phyloP scores from a whole-genome alignment of 805 yeast species.

The Komagataella pastoris region DNA sequence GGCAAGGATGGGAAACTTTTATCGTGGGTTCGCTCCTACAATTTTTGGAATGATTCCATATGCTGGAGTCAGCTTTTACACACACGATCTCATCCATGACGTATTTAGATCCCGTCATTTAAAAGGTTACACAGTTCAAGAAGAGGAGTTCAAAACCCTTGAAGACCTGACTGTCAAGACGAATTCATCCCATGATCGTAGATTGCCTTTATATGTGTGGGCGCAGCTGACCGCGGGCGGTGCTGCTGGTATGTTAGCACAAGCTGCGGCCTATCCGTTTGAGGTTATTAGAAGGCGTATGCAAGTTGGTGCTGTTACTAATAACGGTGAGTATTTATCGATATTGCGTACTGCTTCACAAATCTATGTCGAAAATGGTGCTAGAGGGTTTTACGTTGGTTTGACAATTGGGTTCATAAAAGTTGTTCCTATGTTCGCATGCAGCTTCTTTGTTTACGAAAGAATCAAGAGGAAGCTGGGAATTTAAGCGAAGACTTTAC shows the following conservation, averaged over 20 bases:
- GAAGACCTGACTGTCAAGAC: constrained; percentile 6
- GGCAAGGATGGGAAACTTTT: constrained; percentile 51
- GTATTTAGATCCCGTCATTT: constrained; percentile 52
- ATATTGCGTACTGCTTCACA: constrained; percentile 39
- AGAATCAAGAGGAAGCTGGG: constrained; percentile 39
- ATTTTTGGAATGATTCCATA: constrained; percentile 93
- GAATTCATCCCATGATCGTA: constrained; percentile 22
- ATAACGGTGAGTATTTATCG: constrained; percentile 40
- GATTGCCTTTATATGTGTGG: constrained; percentile 72
- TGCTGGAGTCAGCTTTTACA: constrained; percentile 94
- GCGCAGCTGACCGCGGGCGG: constrained; percentile 95
- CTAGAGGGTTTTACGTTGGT: constrained; percentile 87
- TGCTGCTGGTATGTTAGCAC: constrained; percentile 87
- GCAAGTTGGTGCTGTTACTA: constrained; percentile 79
- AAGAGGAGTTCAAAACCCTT: neutral
- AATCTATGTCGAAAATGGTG: constrained; percentile 63
- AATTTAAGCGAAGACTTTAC: neutral
- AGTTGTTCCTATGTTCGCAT: constrained; percentile 94
- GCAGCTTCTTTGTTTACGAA: constrained; percentile 91
- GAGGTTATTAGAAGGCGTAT: constrained; percentile 89
- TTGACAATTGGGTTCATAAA: constrained; percentile 90
- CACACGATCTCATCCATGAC: constrained; percentile 88
- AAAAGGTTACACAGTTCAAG: constrained; percentile 34
- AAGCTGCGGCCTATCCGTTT: constrained; percentile 93
- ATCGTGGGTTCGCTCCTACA: constrained; percentile 90